Base-by-base conservation (phyloP, 108 stramenopile species). In the Pseudonitzschia pungens region DNA sequence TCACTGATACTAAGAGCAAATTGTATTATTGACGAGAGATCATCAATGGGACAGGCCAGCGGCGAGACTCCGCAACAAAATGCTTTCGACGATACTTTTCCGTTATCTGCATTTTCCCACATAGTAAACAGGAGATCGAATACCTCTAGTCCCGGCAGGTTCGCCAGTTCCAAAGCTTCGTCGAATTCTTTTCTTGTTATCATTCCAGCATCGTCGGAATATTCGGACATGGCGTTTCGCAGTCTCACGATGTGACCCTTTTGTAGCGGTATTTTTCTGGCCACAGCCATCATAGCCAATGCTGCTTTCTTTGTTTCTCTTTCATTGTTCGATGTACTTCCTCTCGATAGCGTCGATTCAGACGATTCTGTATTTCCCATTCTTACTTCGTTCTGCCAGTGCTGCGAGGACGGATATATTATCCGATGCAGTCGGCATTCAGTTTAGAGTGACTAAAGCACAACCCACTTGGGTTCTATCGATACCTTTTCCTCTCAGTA, bases 61-160 rank as follows among this genome's bases (percentile, higher is more conserved):
- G 86, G 88, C 33, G 80, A 73, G 27, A 89, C 63, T n/a, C 88
- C 86, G 15, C 77, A 77, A 31, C 82, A 70, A 72, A 89, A 89
- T 14, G 52, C 53, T 31, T 75, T 51, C 54, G 71, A 62, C 14
- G 83, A 75, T 24, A 89, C 50, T 12, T 51, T 53, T 18, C 69
- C 74, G 15, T 50, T 31, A 8, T 74, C 75, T 50, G 75, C 64
- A 59, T 59, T 76, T 71, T 89, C 88, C 84, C 84, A 89, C 86
- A 86, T 85, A 18, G 81, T 82, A 63, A 83, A 86, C 28, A 89
- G 41, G n/a, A 81, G 70, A 63, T 83, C 77, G 50, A 89, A 72
- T 3, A 89, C 76, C 45, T 85, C 76, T 20, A 65, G 55, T 63
- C 83, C 82, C 33, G 68, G 40, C 65, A 28, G 51, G 11, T 76